Conservation (phyloP, 1,284 basidiomycete genomes). For the Ustilago sp. region DNA sequence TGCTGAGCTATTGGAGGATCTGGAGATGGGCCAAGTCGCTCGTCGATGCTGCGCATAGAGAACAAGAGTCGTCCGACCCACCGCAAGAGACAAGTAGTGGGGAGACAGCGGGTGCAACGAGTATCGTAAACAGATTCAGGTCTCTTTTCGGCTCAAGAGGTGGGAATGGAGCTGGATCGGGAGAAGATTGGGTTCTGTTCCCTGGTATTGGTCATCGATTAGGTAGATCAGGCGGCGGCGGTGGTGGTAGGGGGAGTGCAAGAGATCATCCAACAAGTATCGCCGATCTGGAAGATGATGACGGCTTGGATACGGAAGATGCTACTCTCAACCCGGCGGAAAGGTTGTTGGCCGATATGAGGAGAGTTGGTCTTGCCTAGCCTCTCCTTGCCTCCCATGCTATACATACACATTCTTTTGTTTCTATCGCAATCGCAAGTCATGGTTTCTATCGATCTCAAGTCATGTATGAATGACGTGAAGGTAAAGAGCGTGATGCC, state of each 20-base stretch:
- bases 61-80: conserved; percentile 27
- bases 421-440: neutral
- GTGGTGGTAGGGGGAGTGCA: neutral
- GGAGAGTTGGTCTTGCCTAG: conserved; percentile 40
- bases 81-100: conserved; percentile 7
- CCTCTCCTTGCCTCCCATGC: neutral
- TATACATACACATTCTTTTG: conserved; percentile 10
- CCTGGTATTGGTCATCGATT: conserved; percentile 50
- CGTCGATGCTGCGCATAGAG: conserved; percentile 56
- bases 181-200: conserved; percentile 64
- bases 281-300: conserved; percentile 46
- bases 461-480: neutral
- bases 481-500: neutral
- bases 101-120: conserved; percentile 17
- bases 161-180: conserved; percentile 17
- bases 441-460: neutral
- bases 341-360: conserved; percentile 48
- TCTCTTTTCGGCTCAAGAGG: conserved; percentile 24
- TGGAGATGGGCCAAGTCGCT: conserved; percentile 60
- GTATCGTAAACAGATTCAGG: conserved; percentile 45
- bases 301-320: conserved; percentile 35
- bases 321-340: conserved; percentile 45
- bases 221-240: conserved; percentile 4
- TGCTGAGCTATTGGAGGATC: conserved; percentile 78
- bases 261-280: conserved; percentile 44